Base-by-base conservation (phyloP, 192 early-diverging fungal genomes). In the Coemansia javaensis region DNA sequence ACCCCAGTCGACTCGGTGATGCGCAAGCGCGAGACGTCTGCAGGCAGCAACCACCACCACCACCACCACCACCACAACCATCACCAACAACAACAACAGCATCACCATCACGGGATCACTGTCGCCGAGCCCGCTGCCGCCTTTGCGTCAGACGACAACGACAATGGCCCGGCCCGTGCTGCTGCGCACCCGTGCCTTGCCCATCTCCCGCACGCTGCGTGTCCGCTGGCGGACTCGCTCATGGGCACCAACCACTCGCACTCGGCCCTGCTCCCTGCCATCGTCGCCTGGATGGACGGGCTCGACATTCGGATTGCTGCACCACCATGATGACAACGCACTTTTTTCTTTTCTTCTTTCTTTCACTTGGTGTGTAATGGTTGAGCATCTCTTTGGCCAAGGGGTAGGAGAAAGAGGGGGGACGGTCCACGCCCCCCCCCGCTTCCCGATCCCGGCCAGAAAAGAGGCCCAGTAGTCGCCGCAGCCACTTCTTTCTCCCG, bases 211-310 rank as follows among this genome's bases (percentile, higher is more conserved):
- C 5, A 9, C 28, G 5, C 5, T 30, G 28, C 28, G 28, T 30
- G 28, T 7, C 10, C 10, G 14, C 14, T 41, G 20, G 40, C 40
- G 24, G 5, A n/a, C 24, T 1, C 10, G 50, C 22, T 61, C 28
- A 27, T 73, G 40, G 69, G 69, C 7, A 52, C 65, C 18, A 73
- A 73, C 47, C 52, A 51, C 1, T 31, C 57, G n/a, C 53, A 60
- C 14, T 54, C 62, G 23, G 34, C 57, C 0, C 5, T 63, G 1
- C 32, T 73, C 3, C 58, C 69, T 0, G 16, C 35, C 10, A 8
- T 59, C 0, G 63, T 73, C 5, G 56, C 69, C 11, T 73, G 69
- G 69, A 73, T 73, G 69, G 69, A 73, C 16, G 69, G 69, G 1
- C 27, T 73, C 31, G 69, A 73, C 27, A 46, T 73, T 17, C 56